Percentiles rank a stretch among this genome's conserved stretches.
phyloP scores from a whole-genome alignment of 208 protist genomes.

The Crithidia mellificae region DNA sequence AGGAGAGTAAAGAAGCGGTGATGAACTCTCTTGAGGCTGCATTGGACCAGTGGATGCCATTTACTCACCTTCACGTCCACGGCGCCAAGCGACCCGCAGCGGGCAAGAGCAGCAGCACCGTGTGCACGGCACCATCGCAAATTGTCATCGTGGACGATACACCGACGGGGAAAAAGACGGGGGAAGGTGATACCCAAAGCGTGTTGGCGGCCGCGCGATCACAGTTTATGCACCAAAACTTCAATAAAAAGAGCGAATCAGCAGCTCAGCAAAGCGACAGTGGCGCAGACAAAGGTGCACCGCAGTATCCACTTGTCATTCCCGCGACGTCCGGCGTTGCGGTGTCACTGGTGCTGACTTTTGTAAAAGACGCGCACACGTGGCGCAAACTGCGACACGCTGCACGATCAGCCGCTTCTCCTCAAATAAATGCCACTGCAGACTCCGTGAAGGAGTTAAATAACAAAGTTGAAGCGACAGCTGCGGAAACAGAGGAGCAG shows the following conservation, averaged over 20 bases:
- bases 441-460: too few relatives aligned
- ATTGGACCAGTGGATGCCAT: slow-evolving; percentile 3
- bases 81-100: not conserved
- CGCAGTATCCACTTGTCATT: not conserved
- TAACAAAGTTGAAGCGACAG: not conserved
- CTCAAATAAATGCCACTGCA: not conserved
- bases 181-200: not conserved
- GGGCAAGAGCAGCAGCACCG: not conserved
- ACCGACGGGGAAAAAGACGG: not conserved
- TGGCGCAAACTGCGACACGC: slow-evolving; percentile 12
- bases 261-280: not conserved
- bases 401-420: not conserved
- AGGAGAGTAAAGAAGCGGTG: not conserved
- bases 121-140: not conserved
- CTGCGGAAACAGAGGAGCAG: not conserved
- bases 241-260: too few relatives aligned
- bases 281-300: not conserved
- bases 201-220: not conserved
- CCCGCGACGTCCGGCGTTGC: not conserved
- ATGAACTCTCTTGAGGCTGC: slow-evolving; percentile 4
- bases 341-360: slow-evolving; percentile 4
- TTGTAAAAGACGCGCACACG: slow-evolving; percentile 8
- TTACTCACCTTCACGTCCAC: slow-evolving; percentile 7
- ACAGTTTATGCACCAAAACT: not conserved
- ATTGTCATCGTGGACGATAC: not conserved